A percentile compares a stretch with the other conserved stretches of the same genome.
These are phyloP conservation scores for Graphilbum sp. DNA, from an alignment of 2,329 filamentous ascomycete species.

Conservation along the genomic window DNA sequence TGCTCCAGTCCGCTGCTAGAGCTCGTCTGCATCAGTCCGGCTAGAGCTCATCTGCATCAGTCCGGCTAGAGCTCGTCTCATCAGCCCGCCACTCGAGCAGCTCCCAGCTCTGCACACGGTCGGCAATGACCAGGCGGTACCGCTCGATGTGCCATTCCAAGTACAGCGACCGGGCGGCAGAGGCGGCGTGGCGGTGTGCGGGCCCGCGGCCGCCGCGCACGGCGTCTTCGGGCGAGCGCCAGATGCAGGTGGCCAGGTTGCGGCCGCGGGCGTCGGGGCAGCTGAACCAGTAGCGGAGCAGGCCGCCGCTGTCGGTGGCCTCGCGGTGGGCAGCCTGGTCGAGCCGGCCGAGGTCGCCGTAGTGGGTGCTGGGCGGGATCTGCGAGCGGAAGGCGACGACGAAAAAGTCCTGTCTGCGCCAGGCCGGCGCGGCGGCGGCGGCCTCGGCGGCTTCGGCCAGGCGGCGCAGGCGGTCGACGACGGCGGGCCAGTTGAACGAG, in stretches of 20 bases:
- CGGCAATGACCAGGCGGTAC: constrained; percentile 49
- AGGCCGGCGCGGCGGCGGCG: constrained; percentile 17
- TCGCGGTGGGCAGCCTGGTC: constrained; percentile 70
- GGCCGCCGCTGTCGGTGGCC: constrained; percentile 60
- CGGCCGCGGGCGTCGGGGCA: constrained; percentile 48
- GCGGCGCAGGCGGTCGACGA: constrained; percentile 40
- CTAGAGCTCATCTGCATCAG: not conserved
- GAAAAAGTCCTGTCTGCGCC: constrained; percentile 55
- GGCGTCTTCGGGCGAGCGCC: constrained; percentile 44
- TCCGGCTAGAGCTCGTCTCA: not conserved
- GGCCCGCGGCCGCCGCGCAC: constrained; percentile 40
- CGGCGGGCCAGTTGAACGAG: constrained; percentile 60
- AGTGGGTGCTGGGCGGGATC: constrained; percentile 50
- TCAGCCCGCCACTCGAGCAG: constrained; percentile 42
- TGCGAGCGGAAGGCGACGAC: constrained; percentile 70
- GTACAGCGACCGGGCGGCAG: constrained; percentile 44
- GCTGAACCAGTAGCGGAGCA: constrained; percentile 88
- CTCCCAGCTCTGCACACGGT: constrained; percentile 47
- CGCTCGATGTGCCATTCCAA: constrained; percentile 56
- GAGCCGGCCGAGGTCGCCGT: constrained; percentile 50
- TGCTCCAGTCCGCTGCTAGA: not conserved
- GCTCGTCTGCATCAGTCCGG: not conserved
- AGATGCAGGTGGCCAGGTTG: constrained; percentile 71
- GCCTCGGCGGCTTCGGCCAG: constrained; percentile 21
- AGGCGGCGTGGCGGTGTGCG: constrained; percentile 48